Conservation (phyloP, 23 red algal genomes). For the Gracilaria gracilis region DNA sequence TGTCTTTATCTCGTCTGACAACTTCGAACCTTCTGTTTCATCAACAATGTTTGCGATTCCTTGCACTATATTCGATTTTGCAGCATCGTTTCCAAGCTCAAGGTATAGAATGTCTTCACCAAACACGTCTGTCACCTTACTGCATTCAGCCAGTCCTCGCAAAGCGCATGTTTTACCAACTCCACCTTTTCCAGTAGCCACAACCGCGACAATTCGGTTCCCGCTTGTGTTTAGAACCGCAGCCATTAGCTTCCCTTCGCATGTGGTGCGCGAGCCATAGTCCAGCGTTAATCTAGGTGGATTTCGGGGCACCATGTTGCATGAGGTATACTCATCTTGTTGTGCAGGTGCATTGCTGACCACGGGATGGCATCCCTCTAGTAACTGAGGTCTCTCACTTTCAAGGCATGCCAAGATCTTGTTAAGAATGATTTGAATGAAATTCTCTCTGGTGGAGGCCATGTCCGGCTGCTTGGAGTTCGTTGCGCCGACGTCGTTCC, state of each 20-base stretch:
- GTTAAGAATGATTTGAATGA: no score
- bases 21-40: not conserved
- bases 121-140: not conserved
- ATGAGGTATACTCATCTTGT: not conserved
- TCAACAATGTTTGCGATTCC: not conserved
- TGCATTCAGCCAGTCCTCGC: not conserved
- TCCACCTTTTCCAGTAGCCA: conserved; percentile 2
- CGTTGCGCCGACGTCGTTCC: no score
- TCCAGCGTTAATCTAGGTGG: not conserved
- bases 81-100: conserved; percentile 17
- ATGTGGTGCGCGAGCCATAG: not conserved
- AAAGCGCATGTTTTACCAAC: conserved; percentile 39
- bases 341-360: no score
- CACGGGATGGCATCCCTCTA: no score
- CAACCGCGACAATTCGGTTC: not conserved
- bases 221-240: not conserved
- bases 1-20: not conserved
- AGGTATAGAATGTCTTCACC: not conserved
- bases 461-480: no score
- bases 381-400: no score
- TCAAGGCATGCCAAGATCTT: no score
- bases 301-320: not conserved
- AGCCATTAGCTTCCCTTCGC: not conserved
- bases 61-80: not conserved
- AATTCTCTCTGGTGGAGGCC: no score